A percentile compares a stretch with the other conserved stretches of the same genome.
Conservation (phyloP, 495 filamentous ascomycete genomes). For the Parmelia sp. region DNA sequence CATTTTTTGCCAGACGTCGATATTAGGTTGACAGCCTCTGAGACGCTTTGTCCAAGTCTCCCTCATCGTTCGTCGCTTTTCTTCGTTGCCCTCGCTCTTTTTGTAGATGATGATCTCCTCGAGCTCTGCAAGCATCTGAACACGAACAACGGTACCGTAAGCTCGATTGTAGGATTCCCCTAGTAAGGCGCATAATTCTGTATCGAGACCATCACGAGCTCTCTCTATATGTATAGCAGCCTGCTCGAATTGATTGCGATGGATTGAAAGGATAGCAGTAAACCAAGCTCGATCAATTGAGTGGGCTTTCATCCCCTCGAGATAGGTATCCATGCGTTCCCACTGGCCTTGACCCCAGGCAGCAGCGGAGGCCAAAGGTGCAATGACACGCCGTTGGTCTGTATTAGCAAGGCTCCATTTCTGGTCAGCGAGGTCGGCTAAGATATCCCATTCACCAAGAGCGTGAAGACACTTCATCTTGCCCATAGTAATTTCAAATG, state of each 20-base stretch:
- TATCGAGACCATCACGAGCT: slow-evolving; percentile 87
- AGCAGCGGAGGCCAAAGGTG: slow-evolving; percentile 86
- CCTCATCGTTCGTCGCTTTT: slow-evolving; percentile 85
- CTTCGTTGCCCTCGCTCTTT: slow-evolving; percentile 66
- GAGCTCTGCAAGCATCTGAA: slow-evolving; percentile 97
- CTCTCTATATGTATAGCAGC: slow-evolving; percentile 79
- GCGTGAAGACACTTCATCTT: slow-evolving; percentile 99
- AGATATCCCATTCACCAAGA: slow-evolving; percentile 90
- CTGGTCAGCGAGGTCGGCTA: slow-evolving; percentile 80
- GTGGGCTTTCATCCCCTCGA: slow-evolving; percentile 85
- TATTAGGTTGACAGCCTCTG: slow-evolving; percentile 91
- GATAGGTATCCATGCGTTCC: slow-evolving; percentile 95
- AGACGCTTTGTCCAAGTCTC: slow-evolving; percentile 91
- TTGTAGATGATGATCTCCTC: slow-evolving; percentile 98
- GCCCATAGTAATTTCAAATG: slow-evolving; percentile 92
- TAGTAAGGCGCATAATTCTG: slow-evolving; percentile 86
- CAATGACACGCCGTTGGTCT: slow-evolving; percentile 81
- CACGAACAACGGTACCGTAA: slow-evolving; percentile 89
- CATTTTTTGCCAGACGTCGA: slow-evolving; percentile 98
- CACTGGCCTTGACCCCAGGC: slow-evolving; percentile 97
- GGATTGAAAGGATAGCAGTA: slow-evolving; percentile 85
- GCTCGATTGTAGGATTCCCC: slow-evolving; percentile 95
- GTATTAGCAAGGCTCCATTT: slow-evolving; percentile 83
- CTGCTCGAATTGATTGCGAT: slow-evolving; percentile 90
- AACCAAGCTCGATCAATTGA: slow-evolving; percentile 97